Evolutionary conservation across 23 red algal genomes (phyloP).

Genomic region (Gracilaria vermiculophylla): DNA sequence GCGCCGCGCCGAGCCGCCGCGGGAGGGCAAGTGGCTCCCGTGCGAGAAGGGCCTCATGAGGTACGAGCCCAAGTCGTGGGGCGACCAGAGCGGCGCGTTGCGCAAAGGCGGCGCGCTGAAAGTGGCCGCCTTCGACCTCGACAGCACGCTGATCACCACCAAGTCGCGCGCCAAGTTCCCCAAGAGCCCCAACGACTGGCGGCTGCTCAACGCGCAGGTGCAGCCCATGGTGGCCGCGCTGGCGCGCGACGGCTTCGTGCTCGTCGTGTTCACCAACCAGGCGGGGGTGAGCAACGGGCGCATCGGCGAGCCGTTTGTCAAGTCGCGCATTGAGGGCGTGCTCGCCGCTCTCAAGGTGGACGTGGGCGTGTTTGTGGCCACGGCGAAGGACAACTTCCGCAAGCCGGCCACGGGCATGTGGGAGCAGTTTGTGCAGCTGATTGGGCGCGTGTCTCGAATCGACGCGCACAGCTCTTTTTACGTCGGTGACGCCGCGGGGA

Average conservation of each 20-base stretch:
- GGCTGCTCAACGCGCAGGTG: background rate
- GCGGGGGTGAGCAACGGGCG: slow-evolving; percentile 52
- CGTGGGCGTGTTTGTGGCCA: slow-evolving; percentile 47
- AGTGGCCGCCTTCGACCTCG: slow-evolving; percentile 66
- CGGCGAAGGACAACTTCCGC: slow-evolving; percentile 60
- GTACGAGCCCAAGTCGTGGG: slow-evolving; percentile 37
- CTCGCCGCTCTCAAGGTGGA: slow-evolving; percentile 31
- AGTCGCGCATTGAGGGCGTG: slow-evolving; percentile 33
- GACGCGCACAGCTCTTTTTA: slow-evolving; percentile 50
- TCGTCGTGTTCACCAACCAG: slow-evolving; percentile 78
- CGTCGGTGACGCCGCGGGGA: slow-evolving; percentile 74
- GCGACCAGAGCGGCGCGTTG: background rate
- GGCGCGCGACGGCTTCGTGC: slow-evolving; percentile 35
- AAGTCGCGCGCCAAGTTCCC: slow-evolving; percentile 67
- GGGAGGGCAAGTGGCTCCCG: background rate
- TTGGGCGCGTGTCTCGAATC: slow-evolving; percentile 5
- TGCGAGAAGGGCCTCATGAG: slow-evolving; percentile 21
- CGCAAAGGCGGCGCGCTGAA: slow-evolving; percentile 17
- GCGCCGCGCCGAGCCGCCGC: background rate
- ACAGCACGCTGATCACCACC: slow-evolving; percentile 65
- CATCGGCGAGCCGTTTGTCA: slow-evolving; percentile 32
- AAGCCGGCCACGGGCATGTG: slow-evolving; percentile 75
- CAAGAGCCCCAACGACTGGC: slow-evolving; percentile 47
- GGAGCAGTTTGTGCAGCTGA: slow-evolving; percentile 35
- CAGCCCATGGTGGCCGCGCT: slow-evolving; percentile 6